Conservation (phyloP, 2,329 filamentous ascomycete genomes). For the Kalmusia sp. region DNA sequence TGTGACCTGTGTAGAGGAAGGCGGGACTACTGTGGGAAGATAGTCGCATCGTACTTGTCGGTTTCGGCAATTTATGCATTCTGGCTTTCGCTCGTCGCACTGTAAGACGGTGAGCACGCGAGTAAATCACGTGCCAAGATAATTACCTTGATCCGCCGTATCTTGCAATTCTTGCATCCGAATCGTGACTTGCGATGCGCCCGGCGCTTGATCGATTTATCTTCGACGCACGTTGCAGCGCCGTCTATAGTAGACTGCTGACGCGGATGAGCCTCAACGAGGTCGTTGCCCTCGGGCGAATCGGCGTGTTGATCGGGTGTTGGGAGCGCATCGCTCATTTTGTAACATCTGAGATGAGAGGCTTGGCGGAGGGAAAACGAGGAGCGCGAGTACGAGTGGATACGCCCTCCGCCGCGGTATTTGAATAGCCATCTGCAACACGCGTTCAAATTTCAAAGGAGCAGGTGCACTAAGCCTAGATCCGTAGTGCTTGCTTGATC, state of each 20-base stretch:
- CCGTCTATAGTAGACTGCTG: not conserved
- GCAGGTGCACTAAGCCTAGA: not conserved
- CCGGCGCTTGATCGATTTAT: conserved; percentile 19
- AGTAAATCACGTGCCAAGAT: too few species aligned
- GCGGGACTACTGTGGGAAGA: not conserved
- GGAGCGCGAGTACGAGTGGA: conserved; percentile 9
- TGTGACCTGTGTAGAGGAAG: not conserved
- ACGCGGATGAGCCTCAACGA: too few species aligned
- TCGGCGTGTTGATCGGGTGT: conserved; percentile 1
- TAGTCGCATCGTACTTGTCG: conserved; percentile 33
- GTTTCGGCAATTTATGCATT: conserved; percentile 31
- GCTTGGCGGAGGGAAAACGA: not conserved
- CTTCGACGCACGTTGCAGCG: conserved; percentile 5
- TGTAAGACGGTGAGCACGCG: too few species aligned
- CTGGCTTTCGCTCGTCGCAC: conserved; percentile 38
- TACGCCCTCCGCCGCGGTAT: conserved; percentile 6
- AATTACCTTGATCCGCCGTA: conserved; percentile 34
- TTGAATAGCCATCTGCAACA: not conserved
- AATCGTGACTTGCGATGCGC: conserved; percentile 38
- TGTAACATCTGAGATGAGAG: not conserved
- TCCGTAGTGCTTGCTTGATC: conserved; percentile 1
- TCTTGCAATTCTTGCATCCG: conserved; percentile 38
- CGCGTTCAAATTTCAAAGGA: conserved; percentile 6
- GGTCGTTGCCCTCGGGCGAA: not conserved
- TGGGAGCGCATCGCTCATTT: not conserved